A percentile compares a stretch with the other conserved stretches of the same genome.
phyloP scores from a whole-genome alignment of 208 protist genomes.

The Leishmania tarentolae region DNA sequence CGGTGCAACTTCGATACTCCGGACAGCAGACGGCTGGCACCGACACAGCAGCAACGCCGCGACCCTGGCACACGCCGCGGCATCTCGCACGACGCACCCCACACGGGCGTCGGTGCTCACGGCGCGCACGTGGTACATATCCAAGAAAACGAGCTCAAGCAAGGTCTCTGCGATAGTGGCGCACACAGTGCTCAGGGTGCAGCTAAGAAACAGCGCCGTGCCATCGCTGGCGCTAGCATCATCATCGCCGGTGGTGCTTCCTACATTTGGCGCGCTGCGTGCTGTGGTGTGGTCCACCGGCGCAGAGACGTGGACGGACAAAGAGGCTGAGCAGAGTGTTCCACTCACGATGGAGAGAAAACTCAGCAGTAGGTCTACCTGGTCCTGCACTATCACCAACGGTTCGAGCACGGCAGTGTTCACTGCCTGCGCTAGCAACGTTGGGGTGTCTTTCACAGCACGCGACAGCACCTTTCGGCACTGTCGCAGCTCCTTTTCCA shows the following conservation, averaged over 20 bases:
- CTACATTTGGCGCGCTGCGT: background rate
- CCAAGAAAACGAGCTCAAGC: constrained; percentile 27
- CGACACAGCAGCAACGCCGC: constrained; percentile 40
- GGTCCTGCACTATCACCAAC: constrained; percentile 33
- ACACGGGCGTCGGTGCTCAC: constrained; percentile 16
- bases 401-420: constrained; percentile 34
- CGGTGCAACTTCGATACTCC: background rate
- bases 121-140: constrained; percentile 22
- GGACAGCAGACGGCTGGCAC: constrained; percentile 31
- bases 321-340: constrained; percentile 25
- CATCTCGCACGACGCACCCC: constrained; percentile 25
- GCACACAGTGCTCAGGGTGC: constrained; percentile 19
- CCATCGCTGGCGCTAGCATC: background rate
- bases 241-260: background rate
- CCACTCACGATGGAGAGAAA: constrained; percentile 25
- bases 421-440: constrained; percentile 27
- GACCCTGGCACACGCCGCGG: constrained; percentile 29
- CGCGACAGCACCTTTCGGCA: constrained; percentile 27
- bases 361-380: constrained; percentile 39
- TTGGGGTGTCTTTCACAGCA: constrained; percentile 22
- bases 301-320: background rate
- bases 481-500: constrained; percentile 26
- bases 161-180: constrained; percentile 25
- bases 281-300: background rate
- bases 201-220: constrained; percentile 6